Evolutionary conservation across 257 asterid genomes (phyloP), one percentile per base, ranked within the genome.

Genomic region (Primulina huaijiensis): DNA sequence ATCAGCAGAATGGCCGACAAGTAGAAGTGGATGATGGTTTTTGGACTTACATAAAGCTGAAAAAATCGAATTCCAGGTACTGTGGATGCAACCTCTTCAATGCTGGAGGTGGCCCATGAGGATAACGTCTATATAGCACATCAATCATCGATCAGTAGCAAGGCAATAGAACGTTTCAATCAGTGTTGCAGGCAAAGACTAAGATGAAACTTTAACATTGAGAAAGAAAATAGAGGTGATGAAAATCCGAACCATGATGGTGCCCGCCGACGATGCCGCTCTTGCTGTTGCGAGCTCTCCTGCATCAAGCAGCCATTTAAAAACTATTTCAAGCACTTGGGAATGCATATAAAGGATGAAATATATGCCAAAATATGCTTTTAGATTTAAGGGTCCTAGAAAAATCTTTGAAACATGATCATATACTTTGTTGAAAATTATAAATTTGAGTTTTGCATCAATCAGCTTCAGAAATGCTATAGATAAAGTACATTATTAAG

Each of bases 251-350:
- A 89, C 97, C 97, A 91, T 87, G 70, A 91, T 80, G 65, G 97
- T 91, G 71, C 92, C 89, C 40, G 97, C 91, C 27, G 96, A 78
- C 35, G 97, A 80, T 63, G 96, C 57, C 0, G 90, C 96, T 70
- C 95, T 76, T 2, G 97, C 91, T 19, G 95, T 89, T 40, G 97
- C 97, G 69, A 73, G 85, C 83, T 91, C 96, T 66, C 97, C 97
- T 90, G 85, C 77, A 82, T 35, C 64, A 46, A 71, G 58, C n/a
- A 62, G 66, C 69, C 8, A 50, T 65, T 72, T 34, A 43, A 79
- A 64, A 53, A 72, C 64, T 69, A 10, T 23, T 23, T 23, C 16
- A 11, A 58, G 64, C 19, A 31, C 53, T 73, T 61, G 53, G 53
- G 53, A 66, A 23, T 60, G 2, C n/a, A 17, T 16, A 53, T 16